A percentile compares a stretch with the other conserved stretches of the same genome.
Evolutionary conservation across 2,329 filamentous ascomycete species (phyloP).

Genomic region (Tolypocladium guangdongense): DNA sequence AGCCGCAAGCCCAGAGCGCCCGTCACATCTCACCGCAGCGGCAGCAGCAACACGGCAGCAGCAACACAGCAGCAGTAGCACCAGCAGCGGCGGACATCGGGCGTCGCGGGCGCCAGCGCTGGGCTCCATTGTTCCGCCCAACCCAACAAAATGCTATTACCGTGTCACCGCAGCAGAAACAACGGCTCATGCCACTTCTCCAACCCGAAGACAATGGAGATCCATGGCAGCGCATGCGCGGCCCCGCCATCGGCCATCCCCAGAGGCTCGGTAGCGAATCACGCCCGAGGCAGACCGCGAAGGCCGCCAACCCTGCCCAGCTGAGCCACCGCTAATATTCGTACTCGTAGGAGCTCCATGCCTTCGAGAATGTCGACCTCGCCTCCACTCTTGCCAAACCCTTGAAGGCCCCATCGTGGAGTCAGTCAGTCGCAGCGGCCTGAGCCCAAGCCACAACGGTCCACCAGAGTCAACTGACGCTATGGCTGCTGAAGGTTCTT

Average conservation of each 20-base stretch:
- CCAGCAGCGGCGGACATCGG: not conserved
- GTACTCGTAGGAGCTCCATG: not conserved
- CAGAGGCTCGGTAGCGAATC: conserved; percentile 22
- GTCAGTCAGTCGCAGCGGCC: too few species aligned
- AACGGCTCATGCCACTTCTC: not conserved
- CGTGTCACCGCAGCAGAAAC: not conserved
- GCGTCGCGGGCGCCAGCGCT: not conserved
- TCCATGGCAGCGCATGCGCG: not conserved
- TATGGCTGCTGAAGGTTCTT: not conserved
- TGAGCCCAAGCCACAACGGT: not conserved
- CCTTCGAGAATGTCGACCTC: conserved; percentile 11
- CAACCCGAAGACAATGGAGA: not conserved
- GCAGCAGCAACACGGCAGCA: not conserved
- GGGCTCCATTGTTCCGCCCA: not conserved
- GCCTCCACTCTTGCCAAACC: not conserved
- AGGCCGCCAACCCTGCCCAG: conserved; percentile 17
- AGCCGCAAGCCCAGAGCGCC: not conserved
- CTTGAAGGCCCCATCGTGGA: not conserved
- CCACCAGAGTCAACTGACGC: not conserved
- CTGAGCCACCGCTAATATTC: conserved; percentile 6
- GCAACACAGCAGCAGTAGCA: not conserved
- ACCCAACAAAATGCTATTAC: not conserved
- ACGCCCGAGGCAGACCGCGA: not conserved
- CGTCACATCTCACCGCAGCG: not conserved
- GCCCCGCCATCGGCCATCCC: conserved; percentile 6